Evolutionary conservation across 305 asterid species (phyloP).

Genomic region (Petunia hybrid): DNA sequence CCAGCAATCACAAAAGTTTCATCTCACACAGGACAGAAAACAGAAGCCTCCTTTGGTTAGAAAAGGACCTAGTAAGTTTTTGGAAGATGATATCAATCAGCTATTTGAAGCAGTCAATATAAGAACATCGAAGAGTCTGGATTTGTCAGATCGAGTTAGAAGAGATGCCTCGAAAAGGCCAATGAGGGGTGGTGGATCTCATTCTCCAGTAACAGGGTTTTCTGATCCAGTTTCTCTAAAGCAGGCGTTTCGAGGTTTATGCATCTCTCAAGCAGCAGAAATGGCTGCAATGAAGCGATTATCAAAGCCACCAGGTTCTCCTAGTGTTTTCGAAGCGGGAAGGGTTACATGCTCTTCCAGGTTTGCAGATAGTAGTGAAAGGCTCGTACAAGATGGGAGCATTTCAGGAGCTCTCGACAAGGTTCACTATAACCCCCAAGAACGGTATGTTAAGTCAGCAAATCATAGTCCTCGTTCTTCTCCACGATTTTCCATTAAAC

Average conservation of each 20-base stretch:
- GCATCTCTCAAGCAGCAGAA: slow-evolving; percentile 97
- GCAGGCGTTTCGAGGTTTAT: slow-evolving; percentile 91
- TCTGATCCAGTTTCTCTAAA: slow-evolving; percentile 89
- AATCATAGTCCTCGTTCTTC: slow-evolving; percentile 50
- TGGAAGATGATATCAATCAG: slow-evolving; percentile 82
- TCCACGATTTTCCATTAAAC: slow-evolving; percentile 48
- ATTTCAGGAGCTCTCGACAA: slow-evolving; percentile 37
- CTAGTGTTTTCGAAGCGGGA: slow-evolving; percentile 69
- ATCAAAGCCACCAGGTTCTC: slow-evolving; percentile 76
- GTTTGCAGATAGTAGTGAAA: slow-evolving; percentile 50
- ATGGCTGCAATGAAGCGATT: slow-evolving; percentile 77
- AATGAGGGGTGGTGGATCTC: slow-evolving; percentile 62
- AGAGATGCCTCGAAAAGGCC: slow-evolving; percentile 91
- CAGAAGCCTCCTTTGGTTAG: slow-evolving; percentile 61
- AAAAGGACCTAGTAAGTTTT: slow-evolving; percentile 48
- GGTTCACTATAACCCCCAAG: slow-evolving; percentile 29
- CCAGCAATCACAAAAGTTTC: slow-evolving; percentile 40
- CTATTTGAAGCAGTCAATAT: slow-evolving; percentile 80
- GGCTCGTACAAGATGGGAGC: slow-evolving; percentile 44
- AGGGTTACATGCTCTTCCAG: slow-evolving; percentile 47
- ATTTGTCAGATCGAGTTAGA: slow-evolving; percentile 60
- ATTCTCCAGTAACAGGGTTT: slow-evolving; percentile 77
- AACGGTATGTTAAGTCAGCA: slow-evolving; percentile 43
- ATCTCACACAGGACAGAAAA: slow-evolving; percentile 48
- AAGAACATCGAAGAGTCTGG: slow-evolving; percentile 71